phyloP scores from a whole-genome alignment of 2,329 filamentous ascomycete genomes.

The Lecanosticta acicola region DNA sequence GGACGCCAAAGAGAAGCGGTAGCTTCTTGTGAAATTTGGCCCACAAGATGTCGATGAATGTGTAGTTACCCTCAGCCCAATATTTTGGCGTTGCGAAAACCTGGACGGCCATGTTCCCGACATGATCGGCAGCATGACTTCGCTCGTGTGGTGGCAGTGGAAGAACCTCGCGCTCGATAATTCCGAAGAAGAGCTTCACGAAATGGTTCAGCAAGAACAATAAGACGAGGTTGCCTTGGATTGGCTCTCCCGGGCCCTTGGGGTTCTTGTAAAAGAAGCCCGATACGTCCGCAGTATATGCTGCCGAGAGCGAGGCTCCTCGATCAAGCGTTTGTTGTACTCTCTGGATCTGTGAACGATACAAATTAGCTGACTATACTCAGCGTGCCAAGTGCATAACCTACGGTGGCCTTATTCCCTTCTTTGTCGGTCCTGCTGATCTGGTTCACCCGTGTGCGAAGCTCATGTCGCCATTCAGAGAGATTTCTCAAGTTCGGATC shows the following conservation, averaged over 20 bases:
- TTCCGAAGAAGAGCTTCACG: conserved; percentile 65
- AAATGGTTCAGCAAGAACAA: conserved; percentile 74
- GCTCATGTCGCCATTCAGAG: conserved; percentile 47
- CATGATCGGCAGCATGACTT: conserved; percentile 57
- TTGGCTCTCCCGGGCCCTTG: conserved; percentile 5
- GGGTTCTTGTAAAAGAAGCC: conserved; percentile 39
- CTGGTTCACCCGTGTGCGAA: conserved; percentile 66
- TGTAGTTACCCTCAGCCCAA: conserved; percentile 58
- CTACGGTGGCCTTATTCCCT: conserved; percentile 55
- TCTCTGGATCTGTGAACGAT: neutral
- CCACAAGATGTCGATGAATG: conserved; percentile 74
- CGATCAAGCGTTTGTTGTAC: neutral
- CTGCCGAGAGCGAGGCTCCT: conserved; percentile 38
- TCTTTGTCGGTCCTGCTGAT: conserved; percentile 57
- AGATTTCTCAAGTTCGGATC: conserved; percentile 46
- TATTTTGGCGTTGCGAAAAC: conserved; percentile 63
- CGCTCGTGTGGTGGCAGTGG: conserved; percentile 29
- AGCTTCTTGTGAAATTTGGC: conserved; percentile 77
- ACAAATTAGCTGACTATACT: conserved; percentile 22
- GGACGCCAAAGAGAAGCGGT: conserved; percentile 71
- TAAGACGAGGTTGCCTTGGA: conserved; percentile 43
- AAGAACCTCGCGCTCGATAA: conserved; percentile 42
- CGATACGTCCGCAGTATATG: conserved; percentile 26
- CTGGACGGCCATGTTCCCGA: conserved; percentile 70
- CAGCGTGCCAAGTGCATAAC: too few species aligned